Evolutionary conservation across 1,139 yeast genomes (phyloP).

Genomic region (Taphrina wiesneri): DNA sequence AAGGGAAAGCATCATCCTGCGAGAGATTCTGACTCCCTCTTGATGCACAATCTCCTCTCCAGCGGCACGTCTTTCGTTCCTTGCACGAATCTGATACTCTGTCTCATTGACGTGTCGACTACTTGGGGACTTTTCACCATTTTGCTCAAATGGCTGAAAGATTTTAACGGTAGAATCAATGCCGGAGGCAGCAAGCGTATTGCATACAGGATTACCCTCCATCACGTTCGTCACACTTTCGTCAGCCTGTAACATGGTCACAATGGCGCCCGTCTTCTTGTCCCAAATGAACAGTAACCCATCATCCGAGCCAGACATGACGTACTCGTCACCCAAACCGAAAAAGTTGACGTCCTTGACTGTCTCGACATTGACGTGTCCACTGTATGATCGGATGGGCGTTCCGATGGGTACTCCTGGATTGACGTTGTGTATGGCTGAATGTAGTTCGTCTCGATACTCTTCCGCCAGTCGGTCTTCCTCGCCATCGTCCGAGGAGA

Average conservation of each 20-base stretch:
- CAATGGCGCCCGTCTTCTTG: slow-evolving; percentile 30
- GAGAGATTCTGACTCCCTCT: background rate
- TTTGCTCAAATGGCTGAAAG: slow-evolving; percentile 15
- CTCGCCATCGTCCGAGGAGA: slow-evolving; percentile 16
- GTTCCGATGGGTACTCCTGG: slow-evolving; percentile 5
- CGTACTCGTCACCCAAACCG: slow-evolving; percentile 39
- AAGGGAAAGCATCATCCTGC: slow-evolving; percentile 1
- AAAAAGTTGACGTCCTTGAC: slow-evolving; percentile 39
- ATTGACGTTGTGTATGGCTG: background rate
- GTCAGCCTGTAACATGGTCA: slow-evolving; percentile 38
- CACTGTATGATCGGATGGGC: slow-evolving; percentile 17
- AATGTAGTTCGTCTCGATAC: background rate
- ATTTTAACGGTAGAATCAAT: slow-evolving; percentile 35
- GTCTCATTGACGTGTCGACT: background rate
- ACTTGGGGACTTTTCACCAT: background rate
- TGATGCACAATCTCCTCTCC: slow-evolving; percentile 6
- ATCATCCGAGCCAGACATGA: slow-evolving; percentile 40
- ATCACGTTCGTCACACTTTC: slow-evolving; percentile 38
- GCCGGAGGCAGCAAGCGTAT: slow-evolving; percentile 40
- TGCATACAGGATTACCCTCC: slow-evolving; percentile 39
- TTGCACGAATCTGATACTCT: slow-evolving; percentile 12
- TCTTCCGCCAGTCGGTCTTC: slow-evolving; percentile 16
- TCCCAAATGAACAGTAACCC: slow-evolving; percentile 39
- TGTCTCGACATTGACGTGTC: slow-evolving; percentile 28
- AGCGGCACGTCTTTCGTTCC: slow-evolving; percentile 5